Percentiles rank a stretch among this genome's conserved stretches.
These are phyloP conservation scores for Penicillium decumbens DNA, from an alignment of 2,329 filamentous ascomycete species.

Conservation along the genomic window DNA sequence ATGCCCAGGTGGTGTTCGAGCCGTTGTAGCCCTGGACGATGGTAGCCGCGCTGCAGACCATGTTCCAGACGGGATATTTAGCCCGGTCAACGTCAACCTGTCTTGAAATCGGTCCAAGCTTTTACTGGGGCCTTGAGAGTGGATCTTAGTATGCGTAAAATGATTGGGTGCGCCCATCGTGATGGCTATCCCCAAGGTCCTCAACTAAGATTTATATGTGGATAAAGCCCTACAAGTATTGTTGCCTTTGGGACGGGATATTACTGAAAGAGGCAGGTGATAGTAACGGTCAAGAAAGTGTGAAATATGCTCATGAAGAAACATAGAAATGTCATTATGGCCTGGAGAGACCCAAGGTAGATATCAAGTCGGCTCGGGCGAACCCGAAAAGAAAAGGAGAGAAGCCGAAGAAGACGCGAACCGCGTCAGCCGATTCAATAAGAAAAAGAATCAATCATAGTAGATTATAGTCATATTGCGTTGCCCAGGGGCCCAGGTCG, in stretches of 20 bases:
- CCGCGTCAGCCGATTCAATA: conserved; percentile 3
- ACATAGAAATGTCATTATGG: neutral
- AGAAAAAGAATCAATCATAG: neutral
- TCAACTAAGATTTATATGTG: conserved; percentile 9
- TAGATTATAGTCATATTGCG: neutral
- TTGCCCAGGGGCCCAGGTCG: neutral
- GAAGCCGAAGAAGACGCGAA: neutral
- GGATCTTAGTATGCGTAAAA: neutral
- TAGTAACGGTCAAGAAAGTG: neutral
- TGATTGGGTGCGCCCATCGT: conserved; percentile 13
- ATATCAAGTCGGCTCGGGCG: neutral
- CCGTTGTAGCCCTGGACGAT: neutral
- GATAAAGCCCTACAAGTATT: conserved; percentile 1
- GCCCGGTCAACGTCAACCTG: neutral
- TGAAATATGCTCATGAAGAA: neutral
- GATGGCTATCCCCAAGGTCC: conserved; percentile 21
- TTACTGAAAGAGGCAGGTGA: neutral
- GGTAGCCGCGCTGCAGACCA: neutral
- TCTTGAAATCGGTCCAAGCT: conserved; percentile 1
- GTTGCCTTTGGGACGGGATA: neutral
- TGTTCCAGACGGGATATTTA: neutral
- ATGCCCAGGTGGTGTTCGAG: neutral
- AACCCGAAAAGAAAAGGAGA: neutral
- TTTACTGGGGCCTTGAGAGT: conserved; percentile 2
- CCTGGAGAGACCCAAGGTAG: neutral